Evolutionary conservation across 208 protist genomes (phyloP), one percentile per base, ranked within the genome.

Genomic region (Crithidia sp.): DNA sequence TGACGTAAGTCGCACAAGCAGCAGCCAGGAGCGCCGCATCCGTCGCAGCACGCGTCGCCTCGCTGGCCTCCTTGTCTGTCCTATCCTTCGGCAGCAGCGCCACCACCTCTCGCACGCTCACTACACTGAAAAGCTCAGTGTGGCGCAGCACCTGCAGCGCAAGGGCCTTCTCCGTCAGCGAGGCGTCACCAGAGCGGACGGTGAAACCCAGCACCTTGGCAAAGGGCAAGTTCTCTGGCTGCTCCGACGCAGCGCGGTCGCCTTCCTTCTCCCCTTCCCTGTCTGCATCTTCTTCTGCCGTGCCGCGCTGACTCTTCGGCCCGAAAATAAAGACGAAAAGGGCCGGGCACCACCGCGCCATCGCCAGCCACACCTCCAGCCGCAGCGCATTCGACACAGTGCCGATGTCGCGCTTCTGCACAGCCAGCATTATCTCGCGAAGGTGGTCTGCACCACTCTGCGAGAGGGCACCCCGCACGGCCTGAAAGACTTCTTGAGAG

Each of bases 291-390:
- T 59, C 66, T 3, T 67, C 60, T 2, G 54, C 43, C 58, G 43
- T 37, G 16, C 55, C 40, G 61, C 40, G 36, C 39, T n/a, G 41
- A 17, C 56, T 66, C n/a, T 44, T 17, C 4, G 77, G 66, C 0
- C 77, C 66, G 37, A 77, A 74, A 16, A 82, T 60, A 7, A 75
- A 37, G 8, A 74, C 40, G 37, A 77, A 82, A 17, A 77, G 66
- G 5, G 65, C 58, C 6, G 73, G 77, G 43, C 73, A 76, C 67
- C 71, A 74, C 67, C 40, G 59, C 36, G 55, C 61, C 77, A 82
- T 77, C 40, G 73, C 66, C 41, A 70, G 57, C 53, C 68, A 60
- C 50, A 77, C 71, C 62, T 74, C 71, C 44, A 77, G 40, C n/a
- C 77, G 77, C 54, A 82, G n/a, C 19, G 14, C 71, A 44, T 82